phyloP scores from a whole-genome alignment of 139 green algal genomes.

The Coelastrella sp. region DNA sequence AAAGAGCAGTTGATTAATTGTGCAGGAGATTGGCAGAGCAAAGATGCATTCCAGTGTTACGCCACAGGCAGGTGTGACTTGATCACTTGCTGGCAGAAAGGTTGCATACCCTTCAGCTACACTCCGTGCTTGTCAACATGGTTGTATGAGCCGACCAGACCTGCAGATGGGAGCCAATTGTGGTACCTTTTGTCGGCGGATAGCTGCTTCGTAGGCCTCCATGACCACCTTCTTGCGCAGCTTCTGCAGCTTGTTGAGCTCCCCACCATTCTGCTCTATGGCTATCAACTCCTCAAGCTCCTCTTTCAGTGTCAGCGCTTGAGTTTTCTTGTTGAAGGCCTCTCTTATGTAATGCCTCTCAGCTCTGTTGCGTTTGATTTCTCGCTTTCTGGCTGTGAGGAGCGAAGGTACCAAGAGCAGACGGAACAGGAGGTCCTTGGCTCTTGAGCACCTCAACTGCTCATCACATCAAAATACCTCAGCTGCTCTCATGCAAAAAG shows the following conservation, averaged over 20 bases:
- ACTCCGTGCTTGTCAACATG: too few relatives aligned
- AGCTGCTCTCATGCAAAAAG: background rate
- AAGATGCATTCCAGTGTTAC: background rate
- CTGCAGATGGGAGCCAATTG: too few relatives aligned
- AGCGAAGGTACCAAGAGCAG: background rate
- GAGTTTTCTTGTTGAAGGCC: conserved; percentile 61
- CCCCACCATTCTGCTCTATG: conserved; percentile 69
- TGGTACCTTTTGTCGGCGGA: conserved; percentile 82
- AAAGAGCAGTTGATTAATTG: background rate
- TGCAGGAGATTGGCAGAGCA: background rate
- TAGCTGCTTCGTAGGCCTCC: conserved; percentile 81
- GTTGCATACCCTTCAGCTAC: too few relatives aligned
- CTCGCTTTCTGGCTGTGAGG: conserved; percentile 74
- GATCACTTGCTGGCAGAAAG: too few relatives aligned
- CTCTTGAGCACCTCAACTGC: background rate
- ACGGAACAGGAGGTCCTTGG: background rate
- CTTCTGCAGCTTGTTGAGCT: conserved; percentile 72
- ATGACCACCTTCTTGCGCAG: conserved; percentile 90
- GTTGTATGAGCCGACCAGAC: too few relatives aligned
- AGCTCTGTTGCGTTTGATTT: conserved; percentile 88
- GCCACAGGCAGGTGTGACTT: too few relatives aligned
- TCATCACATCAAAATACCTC: too few relatives aligned
- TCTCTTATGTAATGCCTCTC: conserved; percentile 87
- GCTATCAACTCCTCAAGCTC: conserved; percentile 84
- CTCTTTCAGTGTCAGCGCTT: conserved; percentile 68